Base-by-base conservation (phyloP, 2,329 filamentous ascomycete genomes). In the Ascochyta fabae region DNA sequence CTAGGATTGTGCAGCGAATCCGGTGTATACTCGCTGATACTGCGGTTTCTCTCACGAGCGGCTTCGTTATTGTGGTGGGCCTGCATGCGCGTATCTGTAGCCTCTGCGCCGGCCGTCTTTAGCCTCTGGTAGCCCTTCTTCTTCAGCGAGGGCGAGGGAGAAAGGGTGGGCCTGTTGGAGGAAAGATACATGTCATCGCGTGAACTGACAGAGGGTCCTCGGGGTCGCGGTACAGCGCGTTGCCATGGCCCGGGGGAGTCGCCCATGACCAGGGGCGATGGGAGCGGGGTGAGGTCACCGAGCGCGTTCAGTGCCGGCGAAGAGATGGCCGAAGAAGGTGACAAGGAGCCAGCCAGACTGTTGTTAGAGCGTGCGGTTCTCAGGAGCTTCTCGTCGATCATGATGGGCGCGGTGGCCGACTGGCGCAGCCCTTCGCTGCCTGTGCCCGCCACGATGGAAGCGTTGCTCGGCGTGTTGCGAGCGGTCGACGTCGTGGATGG, bases 21-120 rank as follows among this genome's bases (percentile, higher is more conserved):
- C 2, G 92, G 92, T 0, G 87, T 83, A 74, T 96, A 96, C 62
- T 97, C 93, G 78, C 92, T 96, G 24, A 95, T 79, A 75, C 93
- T 97, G 66, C 93, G 84, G 73, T 95, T 92, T 56, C 90, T 85
- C 12, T 80, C 80, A 73, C 91, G 90, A 16, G 60, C 65, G 26
- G 60, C 61, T 35, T 74, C 72, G 53, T 67, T 71, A 56, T 69
- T 70, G 48, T 70, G 67, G 38, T 73, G 66, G 10, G 65, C 58
- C 36, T 67, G 63, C 36, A 71, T 61, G 52, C 64, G 68, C 10
- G 71, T 73, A 13, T 71, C 68, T 3, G 68, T 67, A 3, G 69
- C 72, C 62, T 80, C 79, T 26, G 78, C 68, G 12, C 74, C 74
- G 7, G 74, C 69, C 4, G 76, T 73, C 58, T 78, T 74, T 29